Evolutionary conservation across 129 eudicot species (phyloP).

Genomic region (Tanacetum coccineum): DNA sequence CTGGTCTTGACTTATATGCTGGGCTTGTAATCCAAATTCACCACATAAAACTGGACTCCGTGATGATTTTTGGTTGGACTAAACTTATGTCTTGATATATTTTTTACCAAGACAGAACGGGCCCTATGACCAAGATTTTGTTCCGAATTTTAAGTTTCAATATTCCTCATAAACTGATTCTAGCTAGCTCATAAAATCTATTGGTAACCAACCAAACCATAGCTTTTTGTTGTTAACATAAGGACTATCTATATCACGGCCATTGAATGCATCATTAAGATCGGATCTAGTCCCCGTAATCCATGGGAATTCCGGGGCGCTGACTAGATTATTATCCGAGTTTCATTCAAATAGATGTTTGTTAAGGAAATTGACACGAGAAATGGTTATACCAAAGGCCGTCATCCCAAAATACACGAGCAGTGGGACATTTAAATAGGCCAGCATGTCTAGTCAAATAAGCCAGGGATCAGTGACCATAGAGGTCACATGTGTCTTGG

Average conservation of each 20-base stretch:
- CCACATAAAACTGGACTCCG: conserved; percentile 45
- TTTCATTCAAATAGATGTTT: neutral
- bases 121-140: conserved; percentile 41
- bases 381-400: conserved; percentile 18
- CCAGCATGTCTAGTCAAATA: conserved; percentile 55
- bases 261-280: conserved; percentile 9
- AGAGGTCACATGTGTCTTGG: conserved; percentile 26
- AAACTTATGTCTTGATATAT: neutral
- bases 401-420: conserved; percentile 40
- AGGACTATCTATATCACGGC: conserved; percentile 25
- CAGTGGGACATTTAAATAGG: conserved; percentile 24
- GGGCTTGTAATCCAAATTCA: conserved; percentile 52
- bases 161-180: conserved; percentile 28
- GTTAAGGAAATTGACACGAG: neutral
- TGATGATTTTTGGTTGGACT: neutral
- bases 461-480: conserved; percentile 24
- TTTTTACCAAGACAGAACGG: conserved; percentile 36
- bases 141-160: conserved; percentile 5
- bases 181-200: conserved; percentile 44
- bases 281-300: conserved; percentile 35
- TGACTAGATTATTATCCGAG: conserved; percentile 26
- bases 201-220: conserved; percentile 36
- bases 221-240: conserved; percentile 27
- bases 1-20: conserved; percentile 28
- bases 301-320: conserved; percentile 34